Conservation (phyloP, 371 early-diverging fungal species). For the Mortierella sp. region DNA sequence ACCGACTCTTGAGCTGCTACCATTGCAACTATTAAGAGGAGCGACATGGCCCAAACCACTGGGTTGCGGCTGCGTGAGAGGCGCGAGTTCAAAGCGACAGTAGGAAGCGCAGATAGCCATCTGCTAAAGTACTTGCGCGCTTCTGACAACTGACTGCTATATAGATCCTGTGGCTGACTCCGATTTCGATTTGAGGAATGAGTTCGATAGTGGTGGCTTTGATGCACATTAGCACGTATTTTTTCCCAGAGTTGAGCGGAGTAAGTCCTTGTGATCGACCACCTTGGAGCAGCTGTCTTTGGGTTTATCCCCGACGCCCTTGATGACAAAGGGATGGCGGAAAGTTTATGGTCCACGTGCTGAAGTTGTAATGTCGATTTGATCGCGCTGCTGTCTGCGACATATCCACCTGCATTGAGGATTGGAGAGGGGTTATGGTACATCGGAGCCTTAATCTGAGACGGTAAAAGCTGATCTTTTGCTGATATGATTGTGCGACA, state of each 20-base stretch:
- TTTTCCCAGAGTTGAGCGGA: constrained; percentile 6
- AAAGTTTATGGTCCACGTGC: neutral
- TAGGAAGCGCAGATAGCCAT: neutral
- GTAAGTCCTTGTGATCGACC: neutral
- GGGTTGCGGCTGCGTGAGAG: neutral
- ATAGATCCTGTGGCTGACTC: neutral
- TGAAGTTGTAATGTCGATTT: neutral
- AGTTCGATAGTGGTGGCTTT: neutral
- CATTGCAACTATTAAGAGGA: neutral
- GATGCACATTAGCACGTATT: neutral
- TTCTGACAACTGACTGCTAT: neutral
- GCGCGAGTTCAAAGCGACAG: neutral
- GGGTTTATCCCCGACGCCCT: neutral
- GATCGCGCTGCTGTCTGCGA: neutral
- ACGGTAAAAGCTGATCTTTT: neutral
- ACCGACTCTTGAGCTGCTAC: neutral
- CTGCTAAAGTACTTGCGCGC: neutral
- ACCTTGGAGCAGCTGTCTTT: neutral
- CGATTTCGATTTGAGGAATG: neutral
- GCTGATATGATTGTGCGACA: constrained; percentile 1
- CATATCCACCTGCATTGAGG: neutral
- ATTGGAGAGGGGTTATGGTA: neutral
- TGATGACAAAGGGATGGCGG: neutral
- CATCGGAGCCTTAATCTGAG: constrained; percentile 1
- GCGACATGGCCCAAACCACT: constrained; percentile 3